Percentiles rank a stretch among this genome's conserved stretches.
Evolutionary conservation across 495 filamentous ascomycete species (phyloP).

Genomic region (Podospora pseudocomata): DNA sequence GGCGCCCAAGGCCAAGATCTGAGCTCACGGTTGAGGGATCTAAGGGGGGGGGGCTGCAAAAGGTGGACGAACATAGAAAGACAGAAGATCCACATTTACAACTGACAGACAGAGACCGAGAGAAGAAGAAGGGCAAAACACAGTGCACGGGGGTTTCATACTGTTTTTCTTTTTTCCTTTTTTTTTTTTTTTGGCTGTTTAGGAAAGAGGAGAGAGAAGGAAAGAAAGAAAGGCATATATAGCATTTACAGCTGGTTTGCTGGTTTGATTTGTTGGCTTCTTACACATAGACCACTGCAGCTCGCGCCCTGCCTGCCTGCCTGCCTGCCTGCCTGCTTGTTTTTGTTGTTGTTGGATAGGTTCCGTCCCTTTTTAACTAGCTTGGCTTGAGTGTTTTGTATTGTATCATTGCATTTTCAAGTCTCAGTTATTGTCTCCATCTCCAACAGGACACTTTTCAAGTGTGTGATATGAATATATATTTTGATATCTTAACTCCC

Average conservation of each 20-base stretch:
- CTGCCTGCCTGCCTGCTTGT: not conserved
- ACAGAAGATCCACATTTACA: not conserved
- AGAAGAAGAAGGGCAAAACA: too few species aligned
- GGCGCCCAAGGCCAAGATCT: slow-evolving; percentile 87
- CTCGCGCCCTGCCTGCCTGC: not conserved
- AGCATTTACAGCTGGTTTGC: not conserved
- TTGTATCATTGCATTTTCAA: not conserved
- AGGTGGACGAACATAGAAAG: too few species aligned
- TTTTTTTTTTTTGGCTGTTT: not conserved
- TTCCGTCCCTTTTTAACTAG: not conserved
- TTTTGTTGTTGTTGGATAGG: not conserved
- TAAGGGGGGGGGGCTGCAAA: too few species aligned
- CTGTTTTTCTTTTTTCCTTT: not conserved
- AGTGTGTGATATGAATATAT: not conserved
- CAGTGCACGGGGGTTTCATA: too few species aligned
- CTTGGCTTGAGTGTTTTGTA: not conserved
- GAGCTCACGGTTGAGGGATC: slow-evolving; percentile 19
- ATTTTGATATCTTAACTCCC: not conserved
- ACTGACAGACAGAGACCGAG: too few species aligned
- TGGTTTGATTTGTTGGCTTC: not conserved
- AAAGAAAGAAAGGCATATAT: not conserved
- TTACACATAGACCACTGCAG: not conserved
- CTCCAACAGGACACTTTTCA: not conserved
- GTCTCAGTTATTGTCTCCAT: too few species aligned
- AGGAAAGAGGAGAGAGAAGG: not conserved